A percentile compares a stretch with the other conserved stretches of the same genome.
Conservation (phyloP, 495 filamentous ascomycete species). For the Friedmanniomyces endolithicus region DNA sequence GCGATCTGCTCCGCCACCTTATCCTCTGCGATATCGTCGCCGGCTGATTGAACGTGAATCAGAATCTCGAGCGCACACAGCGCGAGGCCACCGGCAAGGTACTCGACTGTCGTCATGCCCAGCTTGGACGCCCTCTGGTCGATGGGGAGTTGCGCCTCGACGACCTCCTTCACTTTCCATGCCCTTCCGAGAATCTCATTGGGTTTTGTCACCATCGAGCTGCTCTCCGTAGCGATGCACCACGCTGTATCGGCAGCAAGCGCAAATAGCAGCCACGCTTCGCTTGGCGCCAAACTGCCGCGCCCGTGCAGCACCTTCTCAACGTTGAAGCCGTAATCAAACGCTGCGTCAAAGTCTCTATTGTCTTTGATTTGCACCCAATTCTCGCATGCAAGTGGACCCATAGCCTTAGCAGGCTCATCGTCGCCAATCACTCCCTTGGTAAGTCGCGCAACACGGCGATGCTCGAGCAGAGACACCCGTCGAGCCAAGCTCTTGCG, state of each 20-base stretch:
- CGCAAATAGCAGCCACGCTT: constrained; percentile 2
- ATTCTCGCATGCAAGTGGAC: constrained; percentile 6
- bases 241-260: constrained; percentile 10
- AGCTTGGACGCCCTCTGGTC: neutral
- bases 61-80: neutral
- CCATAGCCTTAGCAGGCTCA: neutral
- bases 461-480: constrained; percentile 7
- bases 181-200: neutral
- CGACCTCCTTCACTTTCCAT: neutral
- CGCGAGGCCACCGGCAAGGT: constrained; percentile 7
- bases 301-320: constrained; percentile 7
- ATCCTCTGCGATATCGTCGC: neutral
- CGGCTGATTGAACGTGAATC: neutral
- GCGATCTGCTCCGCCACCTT: neutral
- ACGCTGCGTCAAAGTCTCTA: constrained; percentile 14
- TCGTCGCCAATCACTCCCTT: neutral
- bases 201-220: neutral
- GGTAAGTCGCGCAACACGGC: constrained; percentile 12
- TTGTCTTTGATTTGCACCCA: constrained; percentile 11
- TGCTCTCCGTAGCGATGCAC: neutral
- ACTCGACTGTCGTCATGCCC: neutral
- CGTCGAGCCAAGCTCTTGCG: constrained; percentile 2
- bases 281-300: neutral
- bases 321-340: constrained; percentile 17
- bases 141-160: neutral